These are phyloP conservation scores for Leccinum fallax DNA, from an alignment of 1,284 basidiomycete species.

Conservation along the genomic window DNA sequence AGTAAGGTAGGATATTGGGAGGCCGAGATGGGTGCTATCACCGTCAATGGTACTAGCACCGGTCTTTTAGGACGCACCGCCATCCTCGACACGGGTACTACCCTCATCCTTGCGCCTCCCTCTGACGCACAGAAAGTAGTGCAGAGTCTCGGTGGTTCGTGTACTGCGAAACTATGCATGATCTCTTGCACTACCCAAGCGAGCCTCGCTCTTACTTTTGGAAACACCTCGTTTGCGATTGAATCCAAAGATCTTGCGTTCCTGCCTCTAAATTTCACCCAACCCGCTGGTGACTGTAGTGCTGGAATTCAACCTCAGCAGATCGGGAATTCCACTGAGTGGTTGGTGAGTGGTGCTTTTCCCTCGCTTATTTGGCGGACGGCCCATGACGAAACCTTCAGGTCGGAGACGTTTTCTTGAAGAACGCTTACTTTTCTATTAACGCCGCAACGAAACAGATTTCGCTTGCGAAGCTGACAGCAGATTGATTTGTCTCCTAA, in stretches of 20 bases:
- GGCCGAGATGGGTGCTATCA: constrained; percentile 58
- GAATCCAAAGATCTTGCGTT: constrained; percentile 73
- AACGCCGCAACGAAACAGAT: constrained; percentile 70
- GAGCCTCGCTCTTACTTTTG: constrained; percentile 69
- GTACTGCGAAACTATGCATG: constrained; percentile 69
- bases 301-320: constrained; percentile 73
- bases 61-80: constrained; percentile 63
- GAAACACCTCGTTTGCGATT: constrained; percentile 63
- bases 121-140: constrained; percentile 60
- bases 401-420: constrained; percentile 74
- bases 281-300: constrained; percentile 71
- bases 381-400: constrained; percentile 24
- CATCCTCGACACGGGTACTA: constrained; percentile 82
- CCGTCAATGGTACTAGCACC: constrained; percentile 56
- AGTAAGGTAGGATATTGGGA: constrained; percentile 79
- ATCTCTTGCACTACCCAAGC: constrained; percentile 76
- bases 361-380: neutral
- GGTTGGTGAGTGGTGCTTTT: constrained; percentile 57
- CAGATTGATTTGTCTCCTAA: constrained; percentile 9
- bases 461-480: constrained; percentile 59
- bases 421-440: constrained; percentile 80
- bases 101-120: constrained; percentile 62
- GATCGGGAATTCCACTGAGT: constrained; percentile 64
- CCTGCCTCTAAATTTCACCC: constrained; percentile 58
- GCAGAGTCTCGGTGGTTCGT: constrained; percentile 63